Evolutionary conservation across 2,329 filamentous ascomycete genomes (phyloP).

Genomic region (Dryadomyces quercus-mongolicae): DNA sequence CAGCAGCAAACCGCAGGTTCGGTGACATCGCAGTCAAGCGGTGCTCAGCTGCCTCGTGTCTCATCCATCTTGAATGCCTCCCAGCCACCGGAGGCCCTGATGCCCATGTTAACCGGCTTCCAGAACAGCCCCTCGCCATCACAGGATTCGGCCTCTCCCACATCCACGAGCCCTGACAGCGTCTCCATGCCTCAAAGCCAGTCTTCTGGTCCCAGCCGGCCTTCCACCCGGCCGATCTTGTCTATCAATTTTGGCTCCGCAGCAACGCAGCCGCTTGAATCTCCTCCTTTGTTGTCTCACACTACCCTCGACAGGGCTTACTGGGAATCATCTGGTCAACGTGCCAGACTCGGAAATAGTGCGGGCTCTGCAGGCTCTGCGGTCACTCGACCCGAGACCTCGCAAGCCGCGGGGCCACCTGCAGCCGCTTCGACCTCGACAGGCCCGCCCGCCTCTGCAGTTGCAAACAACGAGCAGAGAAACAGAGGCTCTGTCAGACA

Average conservation of each 20-base stretch:
- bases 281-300: background rate
- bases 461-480: background rate
- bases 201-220: background rate
- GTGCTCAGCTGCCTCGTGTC: background rate
- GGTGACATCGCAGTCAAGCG: background rate
- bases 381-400: background rate
- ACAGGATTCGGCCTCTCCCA: background rate
- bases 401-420: background rate
- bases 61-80: background rate
- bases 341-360: background rate
- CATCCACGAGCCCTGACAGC: background rate
- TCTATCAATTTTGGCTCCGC: background rate
- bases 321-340: background rate
- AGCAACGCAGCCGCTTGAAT: background rate
- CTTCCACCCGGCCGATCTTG: background rate
- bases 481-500: background rate
- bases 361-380: background rate
- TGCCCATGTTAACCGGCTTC: background rate
- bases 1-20: no score
- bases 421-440: no score
- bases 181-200: background rate
- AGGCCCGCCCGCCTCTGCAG: background rate
- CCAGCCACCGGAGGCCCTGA: background rate
- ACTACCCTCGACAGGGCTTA: background rate
- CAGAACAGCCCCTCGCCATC: background rate